Conservation (phyloP, 768 basidiomycete species). For the Exsudoporus frostii region DNA sequence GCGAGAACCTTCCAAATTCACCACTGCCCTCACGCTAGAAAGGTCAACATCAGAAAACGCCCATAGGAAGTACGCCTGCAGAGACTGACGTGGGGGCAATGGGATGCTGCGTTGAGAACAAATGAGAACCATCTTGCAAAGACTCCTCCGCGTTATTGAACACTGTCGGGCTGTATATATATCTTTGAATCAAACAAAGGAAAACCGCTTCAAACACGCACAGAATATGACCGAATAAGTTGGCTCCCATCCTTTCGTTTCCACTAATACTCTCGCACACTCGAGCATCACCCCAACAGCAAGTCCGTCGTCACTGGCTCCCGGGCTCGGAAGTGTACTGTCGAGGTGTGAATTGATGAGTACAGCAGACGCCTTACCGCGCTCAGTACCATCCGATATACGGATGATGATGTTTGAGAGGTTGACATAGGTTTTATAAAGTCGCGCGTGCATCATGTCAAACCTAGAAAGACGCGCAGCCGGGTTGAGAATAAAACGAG, state of each 20-base stretch:
- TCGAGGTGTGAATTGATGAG: conserved; percentile 90
- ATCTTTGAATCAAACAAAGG: not conserved
- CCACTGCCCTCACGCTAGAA: conserved; percentile 71
- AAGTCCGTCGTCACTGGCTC: conserved; percentile 85
- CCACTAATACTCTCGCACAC: conserved; percentile 68
- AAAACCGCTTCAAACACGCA: conserved; percentile 36
- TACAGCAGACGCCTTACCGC: conserved; percentile 76
- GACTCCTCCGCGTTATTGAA: conserved; percentile 97
- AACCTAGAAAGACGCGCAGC: conserved; percentile 49
- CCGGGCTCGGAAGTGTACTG: conserved; percentile 84
- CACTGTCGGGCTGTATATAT: conserved; percentile 45
- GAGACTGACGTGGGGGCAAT: conserved; percentile 59
- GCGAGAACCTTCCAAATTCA: conserved; percentile 81
- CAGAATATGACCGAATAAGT: conserved; percentile 78
- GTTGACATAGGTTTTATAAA: conserved; percentile 85
- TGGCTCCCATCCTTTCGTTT: conserved; percentile 68
- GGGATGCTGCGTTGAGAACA: conserved; percentile 89
- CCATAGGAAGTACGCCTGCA: not conserved
- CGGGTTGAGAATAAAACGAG: not conserved
- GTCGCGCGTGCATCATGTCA: conserved; percentile 82
- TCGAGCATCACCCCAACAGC: conserved; percentile 92
- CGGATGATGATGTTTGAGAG: conserved; percentile 89
- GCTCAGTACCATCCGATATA: conserved; percentile 70
- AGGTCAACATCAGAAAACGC: not conserved
- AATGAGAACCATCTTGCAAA: conserved; percentile 90